These are phyloP conservation scores for Monoraphidium neglectum DNA, from an alignment of 139 green algal species.

Conservation along the genomic window DNA sequence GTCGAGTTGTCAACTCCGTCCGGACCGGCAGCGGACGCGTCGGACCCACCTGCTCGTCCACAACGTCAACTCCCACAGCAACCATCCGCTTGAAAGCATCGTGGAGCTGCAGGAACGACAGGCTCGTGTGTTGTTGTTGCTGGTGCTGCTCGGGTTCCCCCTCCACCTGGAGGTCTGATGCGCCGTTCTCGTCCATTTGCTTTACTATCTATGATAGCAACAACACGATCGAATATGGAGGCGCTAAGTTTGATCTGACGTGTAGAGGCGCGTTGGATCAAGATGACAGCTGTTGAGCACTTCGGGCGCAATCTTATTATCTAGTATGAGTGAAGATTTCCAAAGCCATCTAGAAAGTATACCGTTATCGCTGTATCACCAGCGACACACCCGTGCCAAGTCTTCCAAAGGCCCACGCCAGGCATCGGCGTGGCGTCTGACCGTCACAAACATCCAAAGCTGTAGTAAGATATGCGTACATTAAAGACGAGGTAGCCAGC, in stretches of 20 bases:
- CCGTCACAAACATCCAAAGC: no score
- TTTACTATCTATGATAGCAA: not conserved
- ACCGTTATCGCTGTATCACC: no score
- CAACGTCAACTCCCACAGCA: not conserved
- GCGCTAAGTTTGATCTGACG: not conserved
- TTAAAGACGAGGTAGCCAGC: no score
- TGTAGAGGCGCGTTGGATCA: not conserved
- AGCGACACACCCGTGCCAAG: no score
- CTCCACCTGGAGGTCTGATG: not conserved
- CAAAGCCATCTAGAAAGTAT: no score
- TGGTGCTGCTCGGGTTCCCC: not conserved
- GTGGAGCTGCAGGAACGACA: constrained; percentile 12
- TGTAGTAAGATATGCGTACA: no score
- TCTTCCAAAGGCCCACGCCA: no score
- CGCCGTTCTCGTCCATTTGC: not conserved
- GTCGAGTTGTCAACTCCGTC: no score
- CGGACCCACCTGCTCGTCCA: constrained; percentile 12
- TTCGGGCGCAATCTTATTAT: not conserved
- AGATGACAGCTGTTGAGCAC: not conserved
- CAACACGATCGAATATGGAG: no score
- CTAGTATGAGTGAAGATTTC: no score
- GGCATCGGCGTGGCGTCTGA: no score
- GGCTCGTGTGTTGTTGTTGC: constrained; percentile 11
- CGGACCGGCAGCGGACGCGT: no score
- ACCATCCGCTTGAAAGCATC: constrained; percentile 25